Evolutionary conservation across 2,329 filamentous ascomycete genomes (phyloP).

Genomic region (Aureobasidium sp.): DNA sequence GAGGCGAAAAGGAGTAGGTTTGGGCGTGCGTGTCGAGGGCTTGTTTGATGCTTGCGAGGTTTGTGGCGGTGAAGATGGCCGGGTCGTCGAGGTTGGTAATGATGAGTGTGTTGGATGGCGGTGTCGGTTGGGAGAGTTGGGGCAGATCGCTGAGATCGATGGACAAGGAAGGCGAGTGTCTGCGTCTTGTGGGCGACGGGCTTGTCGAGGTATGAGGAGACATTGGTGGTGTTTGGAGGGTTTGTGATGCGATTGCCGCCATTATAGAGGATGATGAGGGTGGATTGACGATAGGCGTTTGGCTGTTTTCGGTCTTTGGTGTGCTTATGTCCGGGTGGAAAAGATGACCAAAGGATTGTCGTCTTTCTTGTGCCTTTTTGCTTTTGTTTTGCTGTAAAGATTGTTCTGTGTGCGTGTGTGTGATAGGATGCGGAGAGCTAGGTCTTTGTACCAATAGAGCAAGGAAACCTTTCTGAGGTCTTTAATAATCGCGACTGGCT

Average conservation of each 20-base stretch:
- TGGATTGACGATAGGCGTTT: not conserved
- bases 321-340: not conserved
- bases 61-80: constrained; percentile 67
- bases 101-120: constrained; percentile 75
- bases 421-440: not conserved
- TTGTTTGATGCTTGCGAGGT: constrained; percentile 65
- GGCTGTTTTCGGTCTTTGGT: not conserved
- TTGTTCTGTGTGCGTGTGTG: not conserved
- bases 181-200: constrained; percentile 18
- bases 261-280: not conserved
- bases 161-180: constrained; percentile 47
- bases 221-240: not conserved
- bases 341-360: not conserved
- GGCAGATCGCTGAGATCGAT: constrained; percentile 70
- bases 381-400: not conserved
- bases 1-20: constrained; percentile 70
- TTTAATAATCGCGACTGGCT: not conserved
- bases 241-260: not conserved
- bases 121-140: constrained; percentile 61
- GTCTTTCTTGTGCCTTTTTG: not conserved
- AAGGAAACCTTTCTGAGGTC: too few relatives aligned
- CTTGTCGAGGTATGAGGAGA: not conserved
- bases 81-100: constrained; percentile 71
- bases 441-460: too few relatives aligned
- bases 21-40: constrained; percentile 63